These are phyloP conservation scores for Pouteria campechiana DNA, from an alignment of 179 eudicot genomes.

Conservation along the genomic window DNA sequence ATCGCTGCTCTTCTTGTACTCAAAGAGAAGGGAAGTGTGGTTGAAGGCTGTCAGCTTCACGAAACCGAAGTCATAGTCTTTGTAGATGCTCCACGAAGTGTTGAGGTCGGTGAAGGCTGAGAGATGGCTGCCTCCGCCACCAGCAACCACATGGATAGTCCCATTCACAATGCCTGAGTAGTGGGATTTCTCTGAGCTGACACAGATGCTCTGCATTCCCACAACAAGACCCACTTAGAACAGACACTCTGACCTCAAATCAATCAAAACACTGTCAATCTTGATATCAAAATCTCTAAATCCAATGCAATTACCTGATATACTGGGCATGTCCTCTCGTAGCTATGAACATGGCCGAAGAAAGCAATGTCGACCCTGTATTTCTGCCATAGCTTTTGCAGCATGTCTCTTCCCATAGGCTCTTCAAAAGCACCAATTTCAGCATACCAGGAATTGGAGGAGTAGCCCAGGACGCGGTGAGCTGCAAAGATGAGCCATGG, in stretches of 20 bases:
- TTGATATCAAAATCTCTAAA: too few species aligned
- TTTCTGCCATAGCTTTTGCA: conserved; percentile 68
- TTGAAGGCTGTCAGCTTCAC: conserved; percentile 65
- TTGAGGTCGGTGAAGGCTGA: conserved; percentile 32
- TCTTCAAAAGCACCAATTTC: conserved; percentile 58
- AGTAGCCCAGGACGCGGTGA: conserved; percentile 68
- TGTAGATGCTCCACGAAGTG: conserved; percentile 50
- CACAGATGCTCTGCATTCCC: too few species aligned
- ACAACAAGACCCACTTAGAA: too few species aligned
- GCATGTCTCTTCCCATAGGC: conserved; percentile 70
- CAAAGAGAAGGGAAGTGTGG: conserved; percentile 48
- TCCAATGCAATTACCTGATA: too few species aligned
- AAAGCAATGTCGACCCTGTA: conserved; percentile 62
- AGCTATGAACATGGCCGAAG: conserved; percentile 66
- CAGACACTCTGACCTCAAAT: too few species aligned
- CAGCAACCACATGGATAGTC: conserved; percentile 66
- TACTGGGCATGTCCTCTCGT: conserved; percentile 57
- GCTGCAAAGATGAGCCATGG: conserved; percentile 71
- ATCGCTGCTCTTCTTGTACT: conserved; percentile 68
- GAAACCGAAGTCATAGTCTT: conserved; percentile 55
- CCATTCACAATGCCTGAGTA: conserved; percentile 50
- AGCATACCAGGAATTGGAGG: conserved; percentile 39
- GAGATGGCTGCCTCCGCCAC: conserved; percentile 63
- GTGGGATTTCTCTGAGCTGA: conserved; percentile 36
- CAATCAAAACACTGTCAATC: too few species aligned